Conservation (phyloP, 257 asterid genomes). For the Haberlea rhodopensis region DNA sequence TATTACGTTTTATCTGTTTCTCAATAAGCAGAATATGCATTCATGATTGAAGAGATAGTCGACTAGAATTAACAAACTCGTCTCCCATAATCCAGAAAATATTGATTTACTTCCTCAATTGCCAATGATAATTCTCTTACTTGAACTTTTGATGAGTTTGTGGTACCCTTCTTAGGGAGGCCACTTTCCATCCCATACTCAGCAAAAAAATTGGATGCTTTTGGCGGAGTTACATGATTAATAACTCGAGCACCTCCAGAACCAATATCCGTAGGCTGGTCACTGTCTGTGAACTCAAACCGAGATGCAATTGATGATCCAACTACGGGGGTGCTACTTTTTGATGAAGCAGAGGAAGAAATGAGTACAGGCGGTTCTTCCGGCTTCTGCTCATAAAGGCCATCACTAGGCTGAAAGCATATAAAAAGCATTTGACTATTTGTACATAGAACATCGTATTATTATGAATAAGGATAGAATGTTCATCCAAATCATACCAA, state of each 20-base stretch:
- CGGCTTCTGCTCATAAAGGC: conserved; percentile 95
- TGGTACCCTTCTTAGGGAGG: conserved; percentile 67
- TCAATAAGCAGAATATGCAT: neutral
- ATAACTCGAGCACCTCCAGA: conserved; percentile 59
- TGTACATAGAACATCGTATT: conserved; percentile 18
- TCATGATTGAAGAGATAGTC: neutral
- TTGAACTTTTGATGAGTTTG: conserved; percentile 65
- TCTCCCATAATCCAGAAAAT: neutral
- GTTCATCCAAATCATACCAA: neutral
- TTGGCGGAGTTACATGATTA: conserved; percentile 62
- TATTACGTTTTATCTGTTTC: neutral
- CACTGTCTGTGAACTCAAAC: conserved; percentile 74
- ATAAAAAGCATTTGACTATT: conserved; percentile 18
- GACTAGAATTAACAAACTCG: neutral
- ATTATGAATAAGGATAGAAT: neutral
- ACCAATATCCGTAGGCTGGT: conserved; percentile 63
- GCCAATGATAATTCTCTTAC: conserved; percentile 44
- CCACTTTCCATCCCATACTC: conserved; percentile 93
- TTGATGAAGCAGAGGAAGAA: conserved; percentile 51
- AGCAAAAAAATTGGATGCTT: conserved; percentile 74
- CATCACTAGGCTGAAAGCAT: conserved; percentile 70
- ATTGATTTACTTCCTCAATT: conserved; percentile 10
- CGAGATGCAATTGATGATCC: conserved; percentile 61
- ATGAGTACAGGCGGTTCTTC: conserved; percentile 67
- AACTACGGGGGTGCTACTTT: conserved; percentile 39